phyloP scores from a whole-genome alignment of 2,329 filamentous ascomycete genomes.

The Diatrype stigma region DNA sequence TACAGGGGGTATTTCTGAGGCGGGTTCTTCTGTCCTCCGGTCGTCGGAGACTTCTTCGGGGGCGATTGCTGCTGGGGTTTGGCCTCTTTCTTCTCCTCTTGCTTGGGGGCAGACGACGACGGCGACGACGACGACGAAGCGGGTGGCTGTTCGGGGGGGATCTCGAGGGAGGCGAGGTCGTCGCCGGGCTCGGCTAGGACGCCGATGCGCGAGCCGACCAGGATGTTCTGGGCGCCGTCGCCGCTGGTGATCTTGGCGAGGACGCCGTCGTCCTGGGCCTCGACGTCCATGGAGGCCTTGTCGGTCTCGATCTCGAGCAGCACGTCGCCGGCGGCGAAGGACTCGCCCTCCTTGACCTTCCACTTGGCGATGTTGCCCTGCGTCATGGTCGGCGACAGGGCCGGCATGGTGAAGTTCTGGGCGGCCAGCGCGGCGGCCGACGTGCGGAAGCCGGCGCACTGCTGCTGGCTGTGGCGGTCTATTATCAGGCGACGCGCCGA shows the following conservation, averaged over 20 bases:
- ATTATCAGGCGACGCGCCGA: conserved; percentile 56
- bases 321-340: conserved; percentile 78
- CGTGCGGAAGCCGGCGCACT: conserved; percentile 54
- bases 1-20: conserved; percentile 70
- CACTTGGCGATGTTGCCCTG: conserved; percentile 84
- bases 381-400: conserved; percentile 88
- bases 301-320: conserved; percentile 91
- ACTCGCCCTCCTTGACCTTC: conserved; percentile 84
- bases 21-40: conserved; percentile 44
- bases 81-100: conserved; percentile 31
- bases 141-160: conserved; percentile 64
- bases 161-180: conserved; percentile 68
- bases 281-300: conserved; percentile 92
- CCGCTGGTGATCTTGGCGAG: conserved; percentile 75
- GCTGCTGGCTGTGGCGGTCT: neutral
- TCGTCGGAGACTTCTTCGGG: conserved; percentile 23
- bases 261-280: conserved; percentile 85
- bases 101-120: conserved; percentile 17
- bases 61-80: conserved; percentile 13
- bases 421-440: conserved; percentile 63
- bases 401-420: conserved; percentile 87
- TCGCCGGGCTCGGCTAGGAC: conserved; percentile 79
- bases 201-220: conserved; percentile 77
- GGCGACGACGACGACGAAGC: conserved; percentile 13
- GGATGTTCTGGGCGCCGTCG: conserved; percentile 71